Conservation (phyloP, 1,139 yeast genomes). For the Suhomyces atakaporum region DNA sequence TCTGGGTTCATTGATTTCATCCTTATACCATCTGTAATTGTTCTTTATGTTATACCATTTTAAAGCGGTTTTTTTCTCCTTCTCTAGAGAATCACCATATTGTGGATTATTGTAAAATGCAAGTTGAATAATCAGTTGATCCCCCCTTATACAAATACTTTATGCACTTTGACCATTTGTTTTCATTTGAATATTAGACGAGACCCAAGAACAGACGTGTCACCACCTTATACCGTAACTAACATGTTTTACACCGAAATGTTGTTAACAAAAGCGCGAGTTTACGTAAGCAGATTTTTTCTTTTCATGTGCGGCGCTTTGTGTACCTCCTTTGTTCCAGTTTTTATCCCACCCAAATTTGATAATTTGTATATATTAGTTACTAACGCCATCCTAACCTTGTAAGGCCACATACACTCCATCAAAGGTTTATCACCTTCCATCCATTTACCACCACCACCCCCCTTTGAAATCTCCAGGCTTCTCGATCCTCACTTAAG, state of each 20-base stretch:
- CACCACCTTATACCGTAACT: background rate
- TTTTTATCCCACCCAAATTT: constrained; percentile 5
- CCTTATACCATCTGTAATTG: too few relatives aligned
- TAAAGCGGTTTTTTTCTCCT: too few relatives aligned
- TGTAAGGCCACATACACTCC: background rate
- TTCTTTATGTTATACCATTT: too few relatives aligned
- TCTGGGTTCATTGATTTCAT: too few relatives aligned
- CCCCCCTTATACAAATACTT: too few relatives aligned
- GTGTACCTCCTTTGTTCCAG: constrained; percentile 6
- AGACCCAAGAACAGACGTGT: constrained; percentile 1
- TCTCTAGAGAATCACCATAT: too few relatives aligned
- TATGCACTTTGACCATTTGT: background rate
- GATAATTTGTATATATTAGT: constrained; percentile 10
- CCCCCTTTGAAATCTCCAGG: too few relatives aligned
- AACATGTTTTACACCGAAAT: constrained; percentile 7
- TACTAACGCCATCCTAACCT: constrained; percentile 5
- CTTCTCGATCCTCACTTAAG: background rate
- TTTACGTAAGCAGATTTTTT: constrained; percentile 3
- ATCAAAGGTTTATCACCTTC: background rate
- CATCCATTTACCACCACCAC: background rate
- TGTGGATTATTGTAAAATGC: too few relatives aligned
- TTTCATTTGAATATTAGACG: background rate
- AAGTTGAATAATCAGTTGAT: too few relatives aligned
- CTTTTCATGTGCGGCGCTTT: constrained; percentile 5
- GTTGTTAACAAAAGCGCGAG: constrained; percentile 7